Evolutionary conservation across 768 basidiomycete genomes (phyloP).

Genomic region (Rhodotorula graminis): DNA sequence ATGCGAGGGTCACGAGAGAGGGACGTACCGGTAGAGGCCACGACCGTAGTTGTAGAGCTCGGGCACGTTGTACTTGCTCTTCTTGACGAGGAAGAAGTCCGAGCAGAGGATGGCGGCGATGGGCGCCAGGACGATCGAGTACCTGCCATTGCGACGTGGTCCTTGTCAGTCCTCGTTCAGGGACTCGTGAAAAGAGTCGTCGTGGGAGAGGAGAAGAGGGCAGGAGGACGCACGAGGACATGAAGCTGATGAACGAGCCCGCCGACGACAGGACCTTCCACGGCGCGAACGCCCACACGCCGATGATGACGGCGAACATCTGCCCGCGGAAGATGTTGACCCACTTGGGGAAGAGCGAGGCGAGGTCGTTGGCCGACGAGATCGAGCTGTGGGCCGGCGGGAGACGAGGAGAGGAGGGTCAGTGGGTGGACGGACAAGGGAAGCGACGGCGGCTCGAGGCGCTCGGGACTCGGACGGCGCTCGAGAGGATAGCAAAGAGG

Average conservation of each 20-base stretch:
- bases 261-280: slow-evolving; percentile 34
- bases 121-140: slow-evolving; percentile 64
- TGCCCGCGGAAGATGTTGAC: slow-evolving; percentile 41
- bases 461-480: too few species aligned
- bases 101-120: slow-evolving; percentile 70
- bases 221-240: background rate
- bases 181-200: background rate
- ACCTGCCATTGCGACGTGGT: background rate
- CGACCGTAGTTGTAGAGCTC: slow-evolving; percentile 70
- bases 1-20: background rate
- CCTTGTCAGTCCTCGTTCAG: background rate
- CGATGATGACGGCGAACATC: slow-evolving; percentile 69
- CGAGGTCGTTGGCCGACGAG: slow-evolving; percentile 35
- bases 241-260: slow-evolving; percentile 21
- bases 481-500: too few species aligned
- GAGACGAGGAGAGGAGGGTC: too few species aligned
- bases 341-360: slow-evolving; percentile 42
- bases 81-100: slow-evolving; percentile 73
- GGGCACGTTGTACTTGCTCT: slow-evolving; percentile 68
- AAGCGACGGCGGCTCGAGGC: too few species aligned
- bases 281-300: slow-evolving; percentile 45
- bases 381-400: slow-evolving; percentile 25
- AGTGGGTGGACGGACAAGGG: too few species aligned
- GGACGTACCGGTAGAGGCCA: slow-evolving; percentile 47
- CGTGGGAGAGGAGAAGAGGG: background rate